These are phyloP conservation scores for Apiospora aurea DNA, from an alignment of 2,329 filamentous ascomycete genomes.

Conservation along the genomic window DNA sequence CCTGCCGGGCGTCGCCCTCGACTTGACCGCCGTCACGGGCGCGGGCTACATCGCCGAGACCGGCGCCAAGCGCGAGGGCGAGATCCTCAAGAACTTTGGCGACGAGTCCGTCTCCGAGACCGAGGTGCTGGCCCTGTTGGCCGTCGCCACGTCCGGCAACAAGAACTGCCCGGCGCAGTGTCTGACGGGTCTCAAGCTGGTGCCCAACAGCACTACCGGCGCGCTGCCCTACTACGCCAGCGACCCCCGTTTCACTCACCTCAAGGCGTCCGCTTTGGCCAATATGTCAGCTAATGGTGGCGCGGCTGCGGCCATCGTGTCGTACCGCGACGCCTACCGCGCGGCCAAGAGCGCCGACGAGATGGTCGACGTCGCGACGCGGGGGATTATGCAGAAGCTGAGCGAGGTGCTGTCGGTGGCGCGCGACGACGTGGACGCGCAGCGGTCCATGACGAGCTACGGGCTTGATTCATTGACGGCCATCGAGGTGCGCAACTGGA, in stretches of 20 bases:
- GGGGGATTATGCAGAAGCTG: slow-evolving; percentile 40
- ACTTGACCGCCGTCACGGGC: slow-evolving; percentile 59
- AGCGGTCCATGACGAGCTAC: slow-evolving; percentile 31
- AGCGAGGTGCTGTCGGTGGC: slow-evolving; percentile 35
- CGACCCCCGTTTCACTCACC: slow-evolving; percentile 61
- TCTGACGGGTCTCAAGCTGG: slow-evolving; percentile 43
- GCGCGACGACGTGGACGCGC: slow-evolving; percentile 33
- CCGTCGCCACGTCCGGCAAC: slow-evolving; percentile 33
- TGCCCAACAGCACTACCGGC: slow-evolving; percentile 47
- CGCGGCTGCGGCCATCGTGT: no score
- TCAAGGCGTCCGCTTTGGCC: slow-evolving; percentile 47
- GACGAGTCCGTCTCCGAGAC: slow-evolving; percentile 29
- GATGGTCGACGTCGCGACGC: slow-evolving; percentile 32
- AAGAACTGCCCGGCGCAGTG: slow-evolving; percentile 41
- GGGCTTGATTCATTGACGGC: slow-evolving; percentile 19
- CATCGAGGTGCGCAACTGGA: slow-evolving; percentile 27
- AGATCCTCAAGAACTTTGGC: slow-evolving; percentile 34
- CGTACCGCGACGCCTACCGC: slow-evolving; percentile 40
- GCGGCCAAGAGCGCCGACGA: slow-evolving; percentile 28
- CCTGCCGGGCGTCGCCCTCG: slow-evolving; percentile 54
- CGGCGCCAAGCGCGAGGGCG: slow-evolving; percentile 40
- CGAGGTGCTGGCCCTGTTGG: slow-evolving; percentile 39
- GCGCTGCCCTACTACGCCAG: slow-evolving; percentile 58
- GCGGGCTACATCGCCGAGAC: slow-evolving; percentile 58
- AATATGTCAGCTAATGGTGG: no score